A percentile compares a stretch with the other conserved stretches of the same genome.
These are phyloP conservation scores for Erigeron canadensis DNA, from an alignment of 129 eudicot species.

Conservation along the genomic window DNA sequence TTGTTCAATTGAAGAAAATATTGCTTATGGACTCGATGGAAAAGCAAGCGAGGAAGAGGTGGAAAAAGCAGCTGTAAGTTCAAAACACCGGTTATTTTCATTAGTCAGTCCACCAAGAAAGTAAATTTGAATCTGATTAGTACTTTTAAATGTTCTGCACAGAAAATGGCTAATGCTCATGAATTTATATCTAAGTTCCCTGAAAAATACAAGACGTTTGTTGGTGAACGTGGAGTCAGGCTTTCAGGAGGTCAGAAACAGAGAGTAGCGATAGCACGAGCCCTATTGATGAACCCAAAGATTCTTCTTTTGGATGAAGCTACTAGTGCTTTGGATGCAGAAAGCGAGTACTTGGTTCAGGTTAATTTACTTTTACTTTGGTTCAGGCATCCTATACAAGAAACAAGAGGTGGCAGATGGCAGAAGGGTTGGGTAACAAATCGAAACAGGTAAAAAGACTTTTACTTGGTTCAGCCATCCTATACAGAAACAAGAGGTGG, in stretches of 20 bases:
- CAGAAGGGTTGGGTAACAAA: neutral
- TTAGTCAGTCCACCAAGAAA: neutral
- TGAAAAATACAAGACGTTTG: slow-evolving; percentile 76
- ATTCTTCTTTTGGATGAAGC: slow-evolving; percentile 85
- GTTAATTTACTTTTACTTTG: slow-evolving; percentile 23
- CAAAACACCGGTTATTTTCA: slow-evolving; percentile 3
- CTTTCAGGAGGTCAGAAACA: slow-evolving; percentile 96
- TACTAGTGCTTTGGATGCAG: slow-evolving; percentile 93
- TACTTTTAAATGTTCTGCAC: slow-evolving; percentile 1
- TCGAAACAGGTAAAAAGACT: neutral
- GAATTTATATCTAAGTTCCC: slow-evolving; percentile 78
- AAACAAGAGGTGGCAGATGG: neutral
- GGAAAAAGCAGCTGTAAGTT: slow-evolving; percentile 94
- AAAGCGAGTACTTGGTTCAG: slow-evolving; percentile 94
- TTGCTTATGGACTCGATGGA: slow-evolving; percentile 85
- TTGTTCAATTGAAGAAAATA: slow-evolving; percentile 96
- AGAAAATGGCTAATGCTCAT: slow-evolving; percentile 98
- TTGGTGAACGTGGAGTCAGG: slow-evolving; percentile 94
- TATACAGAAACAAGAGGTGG: too few species aligned
- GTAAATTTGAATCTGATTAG: neutral
- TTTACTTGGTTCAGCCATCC: neutral
- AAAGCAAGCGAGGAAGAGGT: slow-evolving; percentile 69
- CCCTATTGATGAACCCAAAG: slow-evolving; percentile 79
- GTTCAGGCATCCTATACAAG: neutral
- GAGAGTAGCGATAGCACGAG: slow-evolving; percentile 90